Evolutionary conservation across 495 filamentous ascomycete genomes (phyloP), one percentile per base, ranked within the genome.

Genomic region (Penicillium angulare): DNA sequence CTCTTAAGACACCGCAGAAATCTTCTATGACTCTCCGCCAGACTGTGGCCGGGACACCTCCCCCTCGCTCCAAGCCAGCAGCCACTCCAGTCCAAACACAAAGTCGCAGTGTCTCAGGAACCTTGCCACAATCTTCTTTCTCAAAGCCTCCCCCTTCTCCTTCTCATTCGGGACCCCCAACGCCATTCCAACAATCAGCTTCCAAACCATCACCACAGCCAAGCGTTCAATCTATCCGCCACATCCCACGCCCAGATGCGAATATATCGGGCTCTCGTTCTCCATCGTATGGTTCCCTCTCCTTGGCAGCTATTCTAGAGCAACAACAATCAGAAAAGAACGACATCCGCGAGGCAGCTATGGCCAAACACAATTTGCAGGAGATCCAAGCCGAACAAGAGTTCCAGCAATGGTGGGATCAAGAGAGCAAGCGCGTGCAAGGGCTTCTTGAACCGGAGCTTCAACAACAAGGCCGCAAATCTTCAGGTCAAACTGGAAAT

Each of bases 351-450:
- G 91, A 95, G 67, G 89, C 89, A n/a, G 75, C 75, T 10, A 82
- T 78, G 0, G 86, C 88, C 2, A 96, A 95, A 65, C 79, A 92
- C 34, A 90, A 86, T 50, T 67, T 98, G 33, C 81, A 92, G 60
- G 93, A 97, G 33, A 98, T 98, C 55, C 95, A 98, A 62, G 81
- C 87, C 43, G 93, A 98, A 65, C 93, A 98, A 65, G 89, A 90
- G 27, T 98, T 98, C 68, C 88, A 96, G 65, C 85, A 92, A 62
- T 98, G 95, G 93, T 98, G 93, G 93, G 92, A 97, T 54, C 81
- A 86, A 48, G 93, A 98, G 64, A 91, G 87, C 63, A 79, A 80
- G 56, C 79, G 87, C 40, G 72, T 88, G 3, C 76, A 72, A 57
- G 84, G 85, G 39, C 78, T 89, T n/a, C 32, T 60, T 21, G 62